Conservation (phyloP, 371 early-diverging fungal genomes). For the Chytridium lagenaria region DNA sequence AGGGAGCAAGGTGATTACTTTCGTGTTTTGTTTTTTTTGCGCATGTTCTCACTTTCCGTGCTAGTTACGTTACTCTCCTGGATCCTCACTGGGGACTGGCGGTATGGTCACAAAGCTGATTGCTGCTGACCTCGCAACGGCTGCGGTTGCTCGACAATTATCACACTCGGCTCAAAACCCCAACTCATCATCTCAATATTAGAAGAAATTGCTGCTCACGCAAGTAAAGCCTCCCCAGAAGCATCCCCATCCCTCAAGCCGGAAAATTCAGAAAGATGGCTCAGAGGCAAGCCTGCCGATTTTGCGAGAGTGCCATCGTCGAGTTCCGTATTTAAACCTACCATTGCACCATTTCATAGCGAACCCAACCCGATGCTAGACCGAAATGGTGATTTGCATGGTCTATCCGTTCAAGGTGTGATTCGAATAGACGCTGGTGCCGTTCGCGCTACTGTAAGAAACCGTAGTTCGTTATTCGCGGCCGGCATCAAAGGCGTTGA, state of each 20-base stretch:
- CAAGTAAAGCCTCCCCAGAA: conserved; percentile 4
- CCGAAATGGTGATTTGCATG: conserved; percentile 93
- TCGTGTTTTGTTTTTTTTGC: too few relatives aligned
- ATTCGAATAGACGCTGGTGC: conserved; percentile 83
- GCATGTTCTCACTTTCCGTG: too few relatives aligned
- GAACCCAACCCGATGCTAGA: conserved; percentile 79
- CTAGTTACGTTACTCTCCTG: conserved; percentile 78
- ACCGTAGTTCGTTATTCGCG: conserved; percentile 78
- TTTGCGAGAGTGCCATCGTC: too few relatives aligned
- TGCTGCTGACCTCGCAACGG: conserved; percentile 94
- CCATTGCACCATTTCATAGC: conserved; percentile 80
- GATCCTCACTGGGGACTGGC: conserved; percentile 91
- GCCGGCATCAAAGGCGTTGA: conserved; percentile 80
- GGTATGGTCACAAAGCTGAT: conserved; percentile 97
- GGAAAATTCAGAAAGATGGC: too few relatives aligned
- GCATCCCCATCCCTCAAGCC: not conserved
- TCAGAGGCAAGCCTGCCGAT: too few relatives aligned
- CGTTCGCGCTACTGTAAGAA: conserved; percentile 68
- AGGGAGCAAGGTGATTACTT: conserved; percentile 65
- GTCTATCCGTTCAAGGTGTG: conserved; percentile 84
- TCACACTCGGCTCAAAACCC: conserved; percentile 81
- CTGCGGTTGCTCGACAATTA: conserved; percentile 90
- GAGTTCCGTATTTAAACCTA: conserved; percentile 39
- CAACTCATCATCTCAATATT: conserved; percentile 78
- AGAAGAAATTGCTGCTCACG: conserved; percentile 63